These are phyloP conservation scores for Citrus hindsii DNA, from an alignment of 345 rosid genomes.

Conservation along the genomic window DNA sequence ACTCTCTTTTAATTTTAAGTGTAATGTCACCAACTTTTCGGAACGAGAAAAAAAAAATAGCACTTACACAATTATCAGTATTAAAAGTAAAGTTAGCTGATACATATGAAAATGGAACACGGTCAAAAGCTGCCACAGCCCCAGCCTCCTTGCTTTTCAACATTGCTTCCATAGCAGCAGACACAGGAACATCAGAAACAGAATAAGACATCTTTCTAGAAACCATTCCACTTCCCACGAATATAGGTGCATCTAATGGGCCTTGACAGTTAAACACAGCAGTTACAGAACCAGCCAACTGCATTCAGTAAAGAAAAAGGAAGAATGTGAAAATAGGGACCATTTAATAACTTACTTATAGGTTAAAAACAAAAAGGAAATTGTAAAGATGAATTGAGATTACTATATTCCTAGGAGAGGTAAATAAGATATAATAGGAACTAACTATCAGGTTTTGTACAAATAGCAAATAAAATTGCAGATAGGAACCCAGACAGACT, in stretches of 20 bases:
- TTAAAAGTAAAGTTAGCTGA: slow-evolving; percentile 96
- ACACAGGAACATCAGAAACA: slow-evolving; percentile 56
- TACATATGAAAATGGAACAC: slow-evolving; percentile 91
- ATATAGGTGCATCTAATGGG: slow-evolving; percentile 88
- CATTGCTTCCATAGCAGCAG: slow-evolving; percentile 83
- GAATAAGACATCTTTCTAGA: slow-evolving; percentile 79
- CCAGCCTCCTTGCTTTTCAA: slow-evolving; percentile 92
- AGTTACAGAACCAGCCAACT: slow-evolving; percentile 97
- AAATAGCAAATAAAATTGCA: background rate
- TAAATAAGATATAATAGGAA: background rate
- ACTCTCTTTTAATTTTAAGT: background rate
- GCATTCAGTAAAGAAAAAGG: slow-evolving; percentile 33
- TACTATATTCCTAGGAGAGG: background rate
- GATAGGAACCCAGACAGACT: too few relatives aligned
- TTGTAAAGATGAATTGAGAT: slow-evolving; percentile 6
- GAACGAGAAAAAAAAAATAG: slow-evolving; percentile 6
- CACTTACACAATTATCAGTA: slow-evolving; percentile 88
- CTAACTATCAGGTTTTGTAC: background rate
- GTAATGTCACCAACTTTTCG: background rate
- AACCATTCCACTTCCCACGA: slow-evolving; percentile 97
- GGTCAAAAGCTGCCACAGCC: slow-evolving; percentile 98
- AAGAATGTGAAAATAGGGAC: background rate
- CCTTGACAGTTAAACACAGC: slow-evolving; percentile 99
- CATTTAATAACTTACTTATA: background rate
- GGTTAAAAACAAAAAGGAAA: background rate